These are phyloP conservation scores for Phytophthora foliorum DNA, from an alignment of 352 stramenopile species.

Conservation along the genomic window DNA sequence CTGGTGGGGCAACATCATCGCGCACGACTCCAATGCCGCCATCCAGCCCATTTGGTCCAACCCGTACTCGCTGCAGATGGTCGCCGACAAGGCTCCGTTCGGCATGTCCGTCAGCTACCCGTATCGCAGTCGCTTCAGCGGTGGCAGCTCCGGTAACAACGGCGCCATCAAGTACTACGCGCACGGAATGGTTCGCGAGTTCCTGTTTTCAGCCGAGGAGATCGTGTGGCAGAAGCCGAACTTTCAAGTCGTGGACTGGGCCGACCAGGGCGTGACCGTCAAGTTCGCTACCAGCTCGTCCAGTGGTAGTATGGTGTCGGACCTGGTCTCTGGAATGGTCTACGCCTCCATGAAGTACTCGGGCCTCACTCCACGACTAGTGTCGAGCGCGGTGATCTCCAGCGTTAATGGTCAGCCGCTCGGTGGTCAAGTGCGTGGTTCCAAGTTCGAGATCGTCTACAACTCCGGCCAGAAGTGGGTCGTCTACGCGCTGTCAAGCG, in stretches of 20 bases:
- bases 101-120: slow-evolving; percentile 68
- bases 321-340: slow-evolving; percentile 74
- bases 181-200: slow-evolving; percentile 58
- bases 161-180: slow-evolving; percentile 63
- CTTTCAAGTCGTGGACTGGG: slow-evolving; percentile 68
- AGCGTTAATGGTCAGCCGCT: slow-evolving; percentile 52
- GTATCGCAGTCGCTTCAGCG: slow-evolving; percentile 59
- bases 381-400: slow-evolving; percentile 50
- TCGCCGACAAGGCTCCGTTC: slow-evolving; percentile 51
- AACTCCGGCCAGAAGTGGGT: slow-evolving; percentile 72
- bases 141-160: slow-evolving; percentile 62
- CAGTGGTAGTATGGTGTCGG: slow-evolving; percentile 48
- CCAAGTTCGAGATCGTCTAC: slow-evolving; percentile 63
- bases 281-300: slow-evolving; percentile 43
- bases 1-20: slow-evolving; percentile 83
- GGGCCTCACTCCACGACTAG: slow-evolving; percentile 51
- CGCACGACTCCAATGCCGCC: slow-evolving; percentile 37
- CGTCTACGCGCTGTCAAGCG: slow-evolving; percentile 56
- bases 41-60: slow-evolving; percentile 71
- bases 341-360: slow-evolving; percentile 64
- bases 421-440: slow-evolving; percentile 36
- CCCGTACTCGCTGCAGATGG: slow-evolving; percentile 59
- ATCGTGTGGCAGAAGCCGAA: slow-evolving; percentile 49
- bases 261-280: slow-evolving; percentile 63
- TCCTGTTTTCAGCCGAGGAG: slow-evolving; percentile 65